A percentile compares a stretch with the other conserved stretches of the same genome.
These are phyloP conservation scores for Anethum foeniculum DNA, from an alignment of 140 eudicot species.

Conservation along the genomic window DNA sequence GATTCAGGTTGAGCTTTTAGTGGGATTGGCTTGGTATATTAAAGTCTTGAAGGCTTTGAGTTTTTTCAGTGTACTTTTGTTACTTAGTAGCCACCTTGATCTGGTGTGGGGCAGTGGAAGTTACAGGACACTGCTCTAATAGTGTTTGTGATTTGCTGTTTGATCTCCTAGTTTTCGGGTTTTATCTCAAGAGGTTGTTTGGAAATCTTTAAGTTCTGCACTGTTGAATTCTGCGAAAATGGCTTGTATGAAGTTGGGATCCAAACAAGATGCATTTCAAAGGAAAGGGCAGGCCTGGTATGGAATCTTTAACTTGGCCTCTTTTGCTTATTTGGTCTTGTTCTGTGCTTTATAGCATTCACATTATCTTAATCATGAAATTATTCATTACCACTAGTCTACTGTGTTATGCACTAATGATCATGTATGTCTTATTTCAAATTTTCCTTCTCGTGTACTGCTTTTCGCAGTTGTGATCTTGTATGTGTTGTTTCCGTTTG, in stretches of 20 bases:
- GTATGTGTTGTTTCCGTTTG: background rate
- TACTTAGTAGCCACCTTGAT: slow-evolving; percentile 2
- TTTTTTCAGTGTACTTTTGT: background rate
- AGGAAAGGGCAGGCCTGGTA: slow-evolving; percentile 95
- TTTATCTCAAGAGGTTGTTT: background rate
- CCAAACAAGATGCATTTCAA: slow-evolving; percentile 85
- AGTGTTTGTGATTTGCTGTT: background rate
- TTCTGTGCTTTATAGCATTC: background rate
- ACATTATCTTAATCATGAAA: background rate
- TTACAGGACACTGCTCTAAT: background rate
- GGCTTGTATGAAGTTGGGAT: slow-evolving; percentile 99
- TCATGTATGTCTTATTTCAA: background rate
- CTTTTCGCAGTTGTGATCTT: background rate
- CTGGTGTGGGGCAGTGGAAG: background rate
- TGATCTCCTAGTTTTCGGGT: background rate
- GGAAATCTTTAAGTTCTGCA: slow-evolving; percentile 5
- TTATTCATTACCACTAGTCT: background rate
- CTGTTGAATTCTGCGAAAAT: slow-evolving; percentile 20
- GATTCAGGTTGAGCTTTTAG: slow-evolving; percentile 13
- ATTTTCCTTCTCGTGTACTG: background rate
- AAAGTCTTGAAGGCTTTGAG: background rate
- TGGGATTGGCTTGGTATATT: slow-evolving; percentile 15
- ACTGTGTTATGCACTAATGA: background rate
- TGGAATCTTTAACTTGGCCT: slow-evolving; percentile 23
- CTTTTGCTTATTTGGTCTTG: background rate